A percentile compares a stretch with the other conserved stretches of the same genome.
Evolutionary conservation across 2,329 filamentous ascomycete species (phyloP).

Genomic region (Fusarium neocosmosporiellum): DNA sequence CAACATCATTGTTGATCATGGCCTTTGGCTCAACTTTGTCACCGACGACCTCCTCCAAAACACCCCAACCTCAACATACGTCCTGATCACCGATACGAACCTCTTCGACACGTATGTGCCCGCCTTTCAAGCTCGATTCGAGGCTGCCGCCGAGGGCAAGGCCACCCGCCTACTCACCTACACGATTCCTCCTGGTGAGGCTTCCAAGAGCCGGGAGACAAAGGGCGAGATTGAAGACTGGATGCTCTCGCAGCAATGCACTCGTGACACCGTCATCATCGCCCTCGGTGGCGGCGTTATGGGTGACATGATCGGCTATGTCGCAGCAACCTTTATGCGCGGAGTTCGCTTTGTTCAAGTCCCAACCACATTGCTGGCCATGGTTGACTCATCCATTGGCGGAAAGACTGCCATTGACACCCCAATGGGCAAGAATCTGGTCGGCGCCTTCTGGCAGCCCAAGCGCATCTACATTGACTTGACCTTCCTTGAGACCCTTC

Average conservation of each 20-base stretch:
- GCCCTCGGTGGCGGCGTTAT: slow-evolving; percentile 96
- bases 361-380: slow-evolving; percentile 91
- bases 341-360: slow-evolving; percentile 97
- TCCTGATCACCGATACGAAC: slow-evolving; percentile 97
- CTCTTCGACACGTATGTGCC: slow-evolving; percentile 83
- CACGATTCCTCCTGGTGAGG: slow-evolving; percentile 89
- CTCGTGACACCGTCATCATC: slow-evolving; percentile 92
- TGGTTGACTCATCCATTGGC: slow-evolving; percentile 99
- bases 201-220: slow-evolving; percentile 90
- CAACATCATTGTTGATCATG: slow-evolving; percentile 91
- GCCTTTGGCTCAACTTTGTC: slow-evolving; percentile 86
- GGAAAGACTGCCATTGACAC: slow-evolving; percentile 99
- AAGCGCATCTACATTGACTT: slow-evolving; percentile 94
- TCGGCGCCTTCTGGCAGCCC: slow-evolving; percentile 97
- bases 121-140: slow-evolving; percentile 68
- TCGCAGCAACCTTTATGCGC: slow-evolving; percentile 98
- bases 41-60: slow-evolving; percentile 82
- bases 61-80: slow-evolving; percentile 88
- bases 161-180: slow-evolving; percentile 82
- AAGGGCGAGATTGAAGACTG: slow-evolving; percentile 98
- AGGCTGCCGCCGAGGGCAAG: slow-evolving; percentile 42
- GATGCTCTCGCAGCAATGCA: slow-evolving; percentile 93
- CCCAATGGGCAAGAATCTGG: slow-evolving; percentile 93
- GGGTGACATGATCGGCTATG: slow-evolving; percentile 97
- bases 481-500: slow-evolving; percentile 89